Evolutionary conservation across 2,329 filamentous ascomycete species (phyloP).

Genomic region (Tetracladium maxilliforme): DNA sequence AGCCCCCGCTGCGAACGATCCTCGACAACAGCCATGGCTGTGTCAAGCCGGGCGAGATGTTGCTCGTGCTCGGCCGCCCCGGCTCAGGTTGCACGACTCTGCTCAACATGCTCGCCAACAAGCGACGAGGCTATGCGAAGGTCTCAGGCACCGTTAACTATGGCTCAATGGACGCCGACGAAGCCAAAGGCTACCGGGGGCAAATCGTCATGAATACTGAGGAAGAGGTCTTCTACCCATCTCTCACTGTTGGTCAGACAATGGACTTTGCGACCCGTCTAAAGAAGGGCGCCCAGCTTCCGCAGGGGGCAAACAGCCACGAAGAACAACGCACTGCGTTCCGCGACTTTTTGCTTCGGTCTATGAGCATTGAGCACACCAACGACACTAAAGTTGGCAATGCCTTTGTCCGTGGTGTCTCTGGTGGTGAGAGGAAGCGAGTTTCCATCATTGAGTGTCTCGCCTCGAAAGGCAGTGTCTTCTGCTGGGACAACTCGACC

Average conservation of each 20-base stretch:
- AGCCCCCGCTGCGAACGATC: conserved; percentile 47
- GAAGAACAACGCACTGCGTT: conserved; percentile 31
- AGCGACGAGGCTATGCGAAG: conserved; percentile 39
- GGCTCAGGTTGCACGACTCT: conserved; percentile 59
- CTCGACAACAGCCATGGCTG: conserved; percentile 51
- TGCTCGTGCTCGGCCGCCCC: conserved; percentile 53
- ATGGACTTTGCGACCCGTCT: conserved; percentile 39
- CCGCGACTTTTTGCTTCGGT: conserved; percentile 13
- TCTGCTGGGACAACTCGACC: conserved; percentile 55
- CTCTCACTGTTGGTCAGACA: conserved; percentile 32
- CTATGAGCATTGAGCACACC: conserved; percentile 33
- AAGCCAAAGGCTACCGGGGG: conserved; percentile 31
- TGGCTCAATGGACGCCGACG: conserved; percentile 25
- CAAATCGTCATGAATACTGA: conserved; percentile 43
- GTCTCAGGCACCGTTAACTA: conserved; percentile 44
- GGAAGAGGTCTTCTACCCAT: conserved; percentile 34
- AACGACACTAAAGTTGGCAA: conserved; percentile 38
- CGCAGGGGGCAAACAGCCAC: conserved; percentile 21
- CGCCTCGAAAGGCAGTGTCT: conserved; percentile 22
- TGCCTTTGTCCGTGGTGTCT: conserved; percentile 45
- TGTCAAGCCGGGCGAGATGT: conserved; percentile 59
- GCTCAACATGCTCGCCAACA: conserved; percentile 54
- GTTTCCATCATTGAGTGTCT: conserved; percentile 39
- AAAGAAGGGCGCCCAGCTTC: conserved; percentile 35
- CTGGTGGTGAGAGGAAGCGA: conserved; percentile 45